Conservation (phyloP, 768 basidiomycete species). For the Amanita pallidorosea region DNA sequence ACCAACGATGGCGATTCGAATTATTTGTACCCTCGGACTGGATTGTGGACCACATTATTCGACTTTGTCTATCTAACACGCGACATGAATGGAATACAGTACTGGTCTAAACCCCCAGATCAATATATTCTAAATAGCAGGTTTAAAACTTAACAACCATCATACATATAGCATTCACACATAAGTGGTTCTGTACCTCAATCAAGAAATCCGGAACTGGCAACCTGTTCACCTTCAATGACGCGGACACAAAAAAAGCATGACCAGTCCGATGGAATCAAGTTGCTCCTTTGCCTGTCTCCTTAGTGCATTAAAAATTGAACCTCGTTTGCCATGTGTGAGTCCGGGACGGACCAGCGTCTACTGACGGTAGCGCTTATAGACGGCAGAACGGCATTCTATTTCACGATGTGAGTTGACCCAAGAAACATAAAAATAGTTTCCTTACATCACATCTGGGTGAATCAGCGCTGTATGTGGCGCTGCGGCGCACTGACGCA, state of each 20-base stretch:
- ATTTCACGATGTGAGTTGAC: not conserved
- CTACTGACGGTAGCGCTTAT: slow-evolving; percentile 5
- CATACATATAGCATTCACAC: slow-evolving; percentile 1
- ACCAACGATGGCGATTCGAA: not conserved
- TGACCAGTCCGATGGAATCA: too few relatives aligned
- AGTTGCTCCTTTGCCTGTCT: not conserved
- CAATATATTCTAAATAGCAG: not conserved
- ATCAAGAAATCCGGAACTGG: not conserved
- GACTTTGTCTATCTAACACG: not conserved
- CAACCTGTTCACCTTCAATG: too few relatives aligned
- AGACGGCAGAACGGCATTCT: slow-evolving; percentile 2
- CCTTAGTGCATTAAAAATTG: slow-evolving; percentile 4
- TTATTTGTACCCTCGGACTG: too few relatives aligned
- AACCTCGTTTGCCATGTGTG: not conserved
- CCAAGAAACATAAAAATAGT: not conserved
- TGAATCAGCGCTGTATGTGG: slow-evolving; percentile 1
- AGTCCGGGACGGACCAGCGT: slow-evolving; percentile 3
- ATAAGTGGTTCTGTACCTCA: not conserved
- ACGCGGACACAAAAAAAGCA: not conserved
- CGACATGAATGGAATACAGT: not conserved
- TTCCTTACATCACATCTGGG: slow-evolving; percentile 2
- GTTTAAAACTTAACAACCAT: not conserved
- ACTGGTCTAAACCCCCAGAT: not conserved
- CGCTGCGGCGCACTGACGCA: not conserved
- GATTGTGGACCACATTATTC: not conserved